Conservation (phyloP, 2,329 filamentous ascomycete genomes). For the Sclerotinia minor region DNA sequence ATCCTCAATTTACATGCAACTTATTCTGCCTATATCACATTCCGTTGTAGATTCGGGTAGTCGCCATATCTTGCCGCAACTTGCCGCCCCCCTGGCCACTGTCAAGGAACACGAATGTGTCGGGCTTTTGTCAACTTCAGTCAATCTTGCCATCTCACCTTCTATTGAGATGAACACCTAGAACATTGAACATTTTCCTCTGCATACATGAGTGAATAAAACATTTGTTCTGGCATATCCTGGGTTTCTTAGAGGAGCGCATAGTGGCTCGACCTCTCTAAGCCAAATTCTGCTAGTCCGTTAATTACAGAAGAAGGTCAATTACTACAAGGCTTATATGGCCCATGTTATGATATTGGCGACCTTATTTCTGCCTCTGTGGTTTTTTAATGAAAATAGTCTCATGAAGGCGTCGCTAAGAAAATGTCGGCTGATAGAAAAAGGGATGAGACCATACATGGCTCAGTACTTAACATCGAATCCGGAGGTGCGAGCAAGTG, state of each 20-base stretch:
- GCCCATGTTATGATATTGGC: background rate
- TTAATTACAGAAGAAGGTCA: background rate
- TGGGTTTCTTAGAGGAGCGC: background rate
- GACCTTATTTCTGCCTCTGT: background rate
- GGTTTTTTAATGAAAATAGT: background rate
- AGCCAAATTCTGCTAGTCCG: background rate
- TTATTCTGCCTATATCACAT: slow-evolving; percentile 10
- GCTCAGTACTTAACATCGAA: background rate
- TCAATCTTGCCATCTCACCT: slow-evolving; percentile 4
- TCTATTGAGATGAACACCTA: background rate
- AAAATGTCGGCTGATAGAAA: slow-evolving; percentile 12
- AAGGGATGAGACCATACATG: slow-evolving; percentile 11
- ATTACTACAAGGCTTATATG: slow-evolving; percentile 21
- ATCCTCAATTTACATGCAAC: slow-evolving; percentile 15
- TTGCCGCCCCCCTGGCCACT: slow-evolving; percentile 10
- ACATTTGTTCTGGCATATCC: background rate
- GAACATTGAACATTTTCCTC: background rate
- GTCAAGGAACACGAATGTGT: slow-evolving; percentile 15
- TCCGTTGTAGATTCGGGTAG: slow-evolving; percentile 20
- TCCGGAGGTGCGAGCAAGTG: background rate
- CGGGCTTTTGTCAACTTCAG: slow-evolving; percentile 7
- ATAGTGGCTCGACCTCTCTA: slow-evolving; percentile 9
- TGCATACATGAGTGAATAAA: background rate
- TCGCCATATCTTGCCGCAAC: slow-evolving; percentile 21
- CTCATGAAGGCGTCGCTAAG: background rate